Conservation (phyloP, 768 basidiomycete species). For the Podaxis sp. region DNA sequence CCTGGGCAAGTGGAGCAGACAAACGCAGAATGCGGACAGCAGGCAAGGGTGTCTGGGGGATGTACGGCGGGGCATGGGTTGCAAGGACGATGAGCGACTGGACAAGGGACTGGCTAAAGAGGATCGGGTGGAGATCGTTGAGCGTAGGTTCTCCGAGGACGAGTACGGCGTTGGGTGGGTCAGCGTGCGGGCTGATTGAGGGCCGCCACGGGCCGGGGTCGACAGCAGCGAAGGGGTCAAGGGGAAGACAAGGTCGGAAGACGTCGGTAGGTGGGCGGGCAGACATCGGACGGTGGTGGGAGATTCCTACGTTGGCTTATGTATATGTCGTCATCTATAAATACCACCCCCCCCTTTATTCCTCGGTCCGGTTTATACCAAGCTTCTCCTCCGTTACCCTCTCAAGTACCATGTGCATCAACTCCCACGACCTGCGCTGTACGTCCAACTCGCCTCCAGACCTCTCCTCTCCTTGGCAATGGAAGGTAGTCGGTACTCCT, state of each 20-base stretch:
- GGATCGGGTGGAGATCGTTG: constrained; percentile 35
- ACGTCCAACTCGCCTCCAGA: not conserved
- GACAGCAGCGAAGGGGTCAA: constrained; percentile 33
- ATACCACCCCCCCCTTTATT: not conserved
- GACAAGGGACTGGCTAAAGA: constrained; percentile 32
- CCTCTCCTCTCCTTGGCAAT: not conserved
- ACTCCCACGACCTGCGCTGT: not conserved
- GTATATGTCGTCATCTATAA: constrained; percentile 1
- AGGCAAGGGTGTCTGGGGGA: constrained; percentile 18
- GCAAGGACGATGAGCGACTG: constrained; percentile 40
- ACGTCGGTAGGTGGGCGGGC: constrained; percentile 21
- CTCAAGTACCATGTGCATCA: not conserved
- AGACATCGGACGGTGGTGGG: not conserved
- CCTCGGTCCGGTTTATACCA: not conserved
- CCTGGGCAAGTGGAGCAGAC: constrained; percentile 30
- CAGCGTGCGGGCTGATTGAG: constrained; percentile 18
- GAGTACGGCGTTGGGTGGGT: constrained; percentile 32
- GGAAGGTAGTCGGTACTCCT: not conserved
- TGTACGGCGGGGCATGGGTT: constrained; percentile 28
- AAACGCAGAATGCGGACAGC: constrained; percentile 35
- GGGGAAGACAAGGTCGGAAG: constrained; percentile 37
- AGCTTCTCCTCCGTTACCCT: not conserved
- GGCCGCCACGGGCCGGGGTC: constrained; percentile 28
- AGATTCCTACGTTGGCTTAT: not conserved
- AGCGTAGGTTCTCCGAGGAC: constrained; percentile 38